These are phyloP conservation scores for Xylaria sp. DNA, from an alignment of 2,329 filamentous ascomycete genomes.

Conservation along the genomic window DNA sequence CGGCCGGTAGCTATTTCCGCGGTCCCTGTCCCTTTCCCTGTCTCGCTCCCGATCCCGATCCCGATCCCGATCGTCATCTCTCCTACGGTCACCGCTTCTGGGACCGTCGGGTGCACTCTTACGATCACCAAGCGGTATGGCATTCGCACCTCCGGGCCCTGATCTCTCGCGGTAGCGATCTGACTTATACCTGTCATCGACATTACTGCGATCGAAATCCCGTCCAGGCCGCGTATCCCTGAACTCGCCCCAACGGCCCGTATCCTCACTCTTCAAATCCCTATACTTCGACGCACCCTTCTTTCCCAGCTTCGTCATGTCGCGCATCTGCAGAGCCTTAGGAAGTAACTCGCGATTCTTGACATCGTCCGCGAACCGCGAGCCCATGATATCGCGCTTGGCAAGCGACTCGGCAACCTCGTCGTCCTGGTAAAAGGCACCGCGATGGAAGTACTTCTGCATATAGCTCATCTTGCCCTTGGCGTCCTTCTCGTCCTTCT, in stretches of 20 bases:
- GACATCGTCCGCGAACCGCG: conserved; percentile 76
- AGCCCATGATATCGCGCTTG: conserved; percentile 79
- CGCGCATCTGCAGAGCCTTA: conserved; percentile 85
- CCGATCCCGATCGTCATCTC: conserved; percentile 25
- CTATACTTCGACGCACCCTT: conserved; percentile 88
- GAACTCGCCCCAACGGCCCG: conserved; percentile 73
- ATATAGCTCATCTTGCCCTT: conserved; percentile 82
- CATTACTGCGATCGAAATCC: conserved; percentile 39
- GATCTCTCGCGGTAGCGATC: conserved; percentile 50
- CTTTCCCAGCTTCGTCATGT: conserved; percentile 88
- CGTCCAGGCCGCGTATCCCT: conserved; percentile 43
- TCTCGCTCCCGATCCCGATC: conserved; percentile 4
- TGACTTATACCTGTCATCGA: conserved; percentile 63
- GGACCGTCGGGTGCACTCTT: conserved; percentile 40
- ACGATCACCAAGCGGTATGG: conserved; percentile 61
- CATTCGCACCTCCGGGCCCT: conserved; percentile 59
- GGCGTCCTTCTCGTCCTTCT: conserved; percentile 71
- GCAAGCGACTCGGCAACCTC: conserved; percentile 69
- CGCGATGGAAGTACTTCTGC: conserved; percentile 96
- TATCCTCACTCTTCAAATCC: conserved; percentile 86
- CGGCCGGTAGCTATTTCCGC: conserved; percentile 30
- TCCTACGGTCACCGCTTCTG: conserved; percentile 30
- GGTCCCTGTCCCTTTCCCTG: conserved; percentile 21
- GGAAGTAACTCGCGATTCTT: conserved; percentile 77
- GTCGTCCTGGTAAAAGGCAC: conserved; percentile 89